Conservation (phyloP, 345 rosid genomes). For the Conringia planisiliqua region DNA sequence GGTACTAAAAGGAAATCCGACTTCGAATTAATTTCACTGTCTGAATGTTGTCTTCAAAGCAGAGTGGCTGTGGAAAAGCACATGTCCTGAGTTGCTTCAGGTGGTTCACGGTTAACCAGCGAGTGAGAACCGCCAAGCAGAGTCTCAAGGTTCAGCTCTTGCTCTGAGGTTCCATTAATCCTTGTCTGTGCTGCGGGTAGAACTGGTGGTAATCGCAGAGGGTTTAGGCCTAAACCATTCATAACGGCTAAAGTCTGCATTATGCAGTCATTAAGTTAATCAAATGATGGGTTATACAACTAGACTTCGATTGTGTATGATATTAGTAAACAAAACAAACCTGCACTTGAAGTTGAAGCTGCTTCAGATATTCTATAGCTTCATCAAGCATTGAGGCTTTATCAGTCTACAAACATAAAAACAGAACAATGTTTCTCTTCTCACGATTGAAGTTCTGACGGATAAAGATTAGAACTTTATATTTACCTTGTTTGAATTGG, state of each 20-base stretch:
- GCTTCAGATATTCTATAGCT: conserved; percentile 76
- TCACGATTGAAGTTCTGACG: background rate
- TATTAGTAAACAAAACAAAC: conserved; percentile 17
- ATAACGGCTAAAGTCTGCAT: conserved; percentile 29
- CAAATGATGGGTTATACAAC: background rate
- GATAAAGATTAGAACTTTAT: background rate
- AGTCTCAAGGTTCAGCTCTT: conserved; percentile 15
- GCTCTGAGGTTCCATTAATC: conserved; percentile 12
- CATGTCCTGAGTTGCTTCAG: conserved; percentile 9
- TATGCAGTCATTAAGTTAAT: background rate
- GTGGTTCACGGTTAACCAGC: conserved; percentile 9
- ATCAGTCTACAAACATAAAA: conserved; percentile 49
- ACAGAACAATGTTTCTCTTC: background rate
- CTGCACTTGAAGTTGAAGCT: conserved; percentile 88
- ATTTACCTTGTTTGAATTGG: conserved; percentile 72
- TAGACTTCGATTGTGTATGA: background rate
- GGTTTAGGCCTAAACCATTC: conserved; percentile 31
- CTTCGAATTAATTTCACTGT: background rate
- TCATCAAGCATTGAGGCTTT: conserved; percentile 92
- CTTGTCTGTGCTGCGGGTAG: conserved; percentile 9
- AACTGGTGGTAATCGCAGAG: conserved; percentile 30
- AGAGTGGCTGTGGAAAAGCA: conserved; percentile 21
- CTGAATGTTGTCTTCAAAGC: background rate
- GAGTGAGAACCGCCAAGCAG: conserved; percentile 19
- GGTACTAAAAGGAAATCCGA: background rate